Percentiles rank a stretch among this genome's conserved stretches.
phyloP scores from a whole-genome alignment of 345 rosid genomes.

The Ceriops decandra region DNA sequence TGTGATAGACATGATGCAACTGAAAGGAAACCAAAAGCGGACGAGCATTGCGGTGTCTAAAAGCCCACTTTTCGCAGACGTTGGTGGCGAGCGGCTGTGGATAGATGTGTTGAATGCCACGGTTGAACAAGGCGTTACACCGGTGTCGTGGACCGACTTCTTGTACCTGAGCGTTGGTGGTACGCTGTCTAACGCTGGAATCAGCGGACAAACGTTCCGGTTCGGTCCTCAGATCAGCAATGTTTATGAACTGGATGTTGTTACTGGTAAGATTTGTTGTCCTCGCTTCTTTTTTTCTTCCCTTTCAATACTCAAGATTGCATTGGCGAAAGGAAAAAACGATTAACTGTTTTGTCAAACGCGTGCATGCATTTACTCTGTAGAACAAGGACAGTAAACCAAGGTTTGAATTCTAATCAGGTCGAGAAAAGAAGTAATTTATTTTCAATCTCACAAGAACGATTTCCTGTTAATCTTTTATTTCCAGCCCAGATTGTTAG shows the following conservation, averaged over 20 bases:
- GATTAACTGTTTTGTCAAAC: too few species aligned
- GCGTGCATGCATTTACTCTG: too few species aligned
- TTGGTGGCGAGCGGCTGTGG: constrained; percentile 26
- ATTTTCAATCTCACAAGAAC: too few species aligned
- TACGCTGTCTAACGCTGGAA: constrained; percentile 32
- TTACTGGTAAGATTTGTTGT: constrained; percentile 14
- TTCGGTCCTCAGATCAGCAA: constrained; percentile 30
- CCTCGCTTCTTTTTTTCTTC: too few species aligned
- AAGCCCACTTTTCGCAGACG: constrained; percentile 9
- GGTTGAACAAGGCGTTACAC: constrained; percentile 9
- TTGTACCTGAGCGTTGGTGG: constrained; percentile 26
- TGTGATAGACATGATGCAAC: constrained; percentile 14
- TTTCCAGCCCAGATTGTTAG: too few species aligned
- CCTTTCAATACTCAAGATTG: too few species aligned
- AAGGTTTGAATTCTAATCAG: too few species aligned
- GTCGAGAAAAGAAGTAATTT: too few species aligned
- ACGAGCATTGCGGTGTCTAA: constrained; percentile 1
- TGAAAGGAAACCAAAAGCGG: not conserved
- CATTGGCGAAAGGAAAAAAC: too few species aligned
- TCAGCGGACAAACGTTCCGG: constrained; percentile 27
- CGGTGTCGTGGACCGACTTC: constrained; percentile 30
- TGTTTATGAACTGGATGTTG: constrained; percentile 25
- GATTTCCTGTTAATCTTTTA: too few species aligned
- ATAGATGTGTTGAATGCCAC: constrained; percentile 21
- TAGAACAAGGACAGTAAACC: too few species aligned